Percentiles rank a stretch among this genome's conserved stretches.
Conservation (phyloP, 495 filamentous ascomycete genomes). For the Penicillium subrubescens region DNA sequence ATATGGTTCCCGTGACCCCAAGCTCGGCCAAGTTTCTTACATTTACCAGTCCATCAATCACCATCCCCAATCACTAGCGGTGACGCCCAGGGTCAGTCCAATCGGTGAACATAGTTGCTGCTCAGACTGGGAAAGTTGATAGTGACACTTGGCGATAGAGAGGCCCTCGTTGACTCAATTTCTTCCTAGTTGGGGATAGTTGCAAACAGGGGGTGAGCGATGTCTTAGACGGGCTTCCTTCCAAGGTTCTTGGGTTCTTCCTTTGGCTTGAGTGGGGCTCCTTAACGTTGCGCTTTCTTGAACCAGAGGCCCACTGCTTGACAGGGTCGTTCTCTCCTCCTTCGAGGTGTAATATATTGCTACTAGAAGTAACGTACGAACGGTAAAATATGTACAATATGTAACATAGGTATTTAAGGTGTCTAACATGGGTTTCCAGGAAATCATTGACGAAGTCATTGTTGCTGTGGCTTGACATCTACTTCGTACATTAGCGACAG, state of each 20-base stretch:
- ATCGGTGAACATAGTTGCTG: background rate
- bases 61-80: background rate
- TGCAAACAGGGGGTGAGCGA: conserved; percentile 3
- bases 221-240: conserved; percentile 29
- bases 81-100: conserved; percentile 6
- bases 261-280: conserved; percentile 31
- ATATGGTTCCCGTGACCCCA: conserved; percentile 5
- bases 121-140: background rate
- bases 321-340: conserved; percentile 23
- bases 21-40: background rate
- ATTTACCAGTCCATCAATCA: background rate
- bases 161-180: background rate
- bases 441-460: background rate
- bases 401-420: background rate
- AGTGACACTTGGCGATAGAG: conserved; percentile 1
- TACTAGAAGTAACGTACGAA: background rate
- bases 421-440: background rate
- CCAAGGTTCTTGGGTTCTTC: conserved; percentile 35
- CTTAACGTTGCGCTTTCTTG: conserved; percentile 27
- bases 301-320: conserved; percentile 20
- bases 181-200: conserved; percentile 12
- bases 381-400: background rate
- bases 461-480: background rate
- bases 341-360: background rate
- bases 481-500: background rate